phyloP scores from a whole-genome alignment of 1,139 yeast species.

The Sugiyamaella grinbergsii region DNA sequence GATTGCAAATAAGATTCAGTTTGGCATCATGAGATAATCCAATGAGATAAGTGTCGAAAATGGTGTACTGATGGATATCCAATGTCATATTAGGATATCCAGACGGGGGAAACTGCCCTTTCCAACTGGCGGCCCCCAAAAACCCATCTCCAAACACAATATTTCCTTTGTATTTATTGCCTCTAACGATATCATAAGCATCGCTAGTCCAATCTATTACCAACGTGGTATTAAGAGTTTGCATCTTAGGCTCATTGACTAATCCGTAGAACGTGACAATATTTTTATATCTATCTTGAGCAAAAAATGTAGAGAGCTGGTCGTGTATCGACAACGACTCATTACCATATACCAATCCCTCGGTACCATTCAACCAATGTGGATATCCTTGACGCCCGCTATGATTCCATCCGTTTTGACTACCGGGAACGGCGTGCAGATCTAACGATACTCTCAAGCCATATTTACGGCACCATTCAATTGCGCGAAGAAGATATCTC shows the following conservation, averaged over 20 bases:
- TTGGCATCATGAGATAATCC: constrained; percentile 59
- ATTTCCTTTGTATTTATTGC: constrained; percentile 34
- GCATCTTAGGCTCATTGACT: constrained; percentile 53
- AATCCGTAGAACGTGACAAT: constrained; percentile 78
- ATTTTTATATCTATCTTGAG: constrained; percentile 61
- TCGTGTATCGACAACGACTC: constrained; percentile 46
- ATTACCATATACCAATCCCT: constrained; percentile 38
- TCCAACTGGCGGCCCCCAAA: constrained; percentile 40
- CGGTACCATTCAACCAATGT: constrained; percentile 57
- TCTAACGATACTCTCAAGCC: constrained; percentile 80
- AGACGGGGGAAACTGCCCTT: constrained; percentile 36
- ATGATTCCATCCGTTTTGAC: constrained; percentile 92
- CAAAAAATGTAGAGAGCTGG: constrained; percentile 60
- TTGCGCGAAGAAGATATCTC: constrained; percentile 67
- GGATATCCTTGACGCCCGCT: constrained; percentile 73
- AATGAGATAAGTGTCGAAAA: constrained; percentile 57
- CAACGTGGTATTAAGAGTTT: constrained; percentile 31
- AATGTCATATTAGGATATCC: constrained; percentile 73
- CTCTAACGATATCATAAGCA: constrained; percentile 40
- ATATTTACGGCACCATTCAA: constrained; percentile 68
- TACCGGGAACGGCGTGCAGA: constrained; percentile 89
- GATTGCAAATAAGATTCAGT: constrained; percentile 43
- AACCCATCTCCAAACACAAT: constrained; percentile 44
- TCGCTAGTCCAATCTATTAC: constrained; percentile 41
- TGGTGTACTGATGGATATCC: constrained; percentile 62